A percentile compares a stretch with the other conserved stretches of the same genome.
These are phyloP conservation scores for Carnegiea gigantea DNA, from an alignment of 179 eudicot genomes.

Conservation along the genomic window DNA sequence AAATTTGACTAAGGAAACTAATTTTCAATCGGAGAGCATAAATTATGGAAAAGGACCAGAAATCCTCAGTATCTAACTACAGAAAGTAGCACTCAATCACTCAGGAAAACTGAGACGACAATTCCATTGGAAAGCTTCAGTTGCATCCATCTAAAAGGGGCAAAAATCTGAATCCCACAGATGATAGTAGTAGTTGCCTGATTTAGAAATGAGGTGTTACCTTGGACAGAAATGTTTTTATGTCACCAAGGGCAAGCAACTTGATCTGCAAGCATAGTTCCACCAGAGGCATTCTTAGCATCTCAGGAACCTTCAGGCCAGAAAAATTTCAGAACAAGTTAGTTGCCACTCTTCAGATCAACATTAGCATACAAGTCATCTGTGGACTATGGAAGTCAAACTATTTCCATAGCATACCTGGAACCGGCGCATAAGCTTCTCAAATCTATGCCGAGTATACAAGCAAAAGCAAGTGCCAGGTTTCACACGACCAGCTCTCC, in stretches of 20 bases:
- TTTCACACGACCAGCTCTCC: slow-evolving; percentile 99
- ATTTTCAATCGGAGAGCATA: neutral
- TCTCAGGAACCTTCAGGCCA: slow-evolving; percentile 78
- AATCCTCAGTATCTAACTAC: neutral
- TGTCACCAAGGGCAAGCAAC: slow-evolving; percentile 77
- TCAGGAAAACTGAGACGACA: neutral
- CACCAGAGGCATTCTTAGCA: slow-evolving; percentile 91
- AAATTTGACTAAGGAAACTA: neutral
- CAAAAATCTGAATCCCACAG: neutral
- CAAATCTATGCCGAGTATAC: slow-evolving; percentile 75
- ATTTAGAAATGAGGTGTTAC: slow-evolving; percentile 27
- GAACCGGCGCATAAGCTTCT: slow-evolving; percentile 76
- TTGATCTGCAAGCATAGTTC: slow-evolving; percentile 93
- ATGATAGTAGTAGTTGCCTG: neutral
- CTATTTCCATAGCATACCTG: slow-evolving; percentile 44
- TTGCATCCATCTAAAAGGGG: neutral
- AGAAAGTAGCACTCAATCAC: neutral
- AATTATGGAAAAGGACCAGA: neutral
- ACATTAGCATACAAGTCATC: neutral
- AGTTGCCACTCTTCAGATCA: neutral
- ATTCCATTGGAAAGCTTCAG: neutral
- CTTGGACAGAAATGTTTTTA: slow-evolving; percentile 67
- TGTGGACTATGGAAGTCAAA: neutral
- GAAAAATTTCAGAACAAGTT: neutral
- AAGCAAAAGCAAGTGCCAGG: slow-evolving; percentile 93